Base-by-base conservation (phyloP, 1,284 basidiomycete genomes). In the Ustilago shanxiensis region DNA sequence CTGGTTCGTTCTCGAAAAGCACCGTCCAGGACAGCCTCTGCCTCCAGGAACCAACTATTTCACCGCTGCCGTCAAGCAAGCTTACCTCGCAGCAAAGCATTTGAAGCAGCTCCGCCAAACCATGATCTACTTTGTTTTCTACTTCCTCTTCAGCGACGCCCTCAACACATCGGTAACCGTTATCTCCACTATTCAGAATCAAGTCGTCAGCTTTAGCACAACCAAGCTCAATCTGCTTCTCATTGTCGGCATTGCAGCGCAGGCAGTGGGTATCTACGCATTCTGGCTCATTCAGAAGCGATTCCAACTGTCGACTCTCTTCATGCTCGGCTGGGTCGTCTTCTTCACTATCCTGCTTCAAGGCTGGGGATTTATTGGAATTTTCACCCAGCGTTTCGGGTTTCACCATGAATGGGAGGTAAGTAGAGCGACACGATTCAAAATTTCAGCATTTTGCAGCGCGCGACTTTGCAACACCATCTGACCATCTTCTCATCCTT, bases 321-420 rank as follows among this genome's bases (percentile, higher is more conserved):
- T 10, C 56, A 67, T 66, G 92, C 93, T 94, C 80, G 86, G 90
- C 20, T 89, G 93, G 1, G 93, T 92, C 7, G 93, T 93, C 79
- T 88, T 92, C 1, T 90, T 92, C 11, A 93, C 92, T 4, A 89
- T 93, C 49, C 56, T 93, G 31, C 92, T 94, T 54, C 92, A 93
- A 0, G 87, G 93, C 1, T 95, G 93, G 93, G 93, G 93, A 20
- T 92, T 93, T 90, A 89, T 94, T 55, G 93, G 93, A 1, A 91
- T 94, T 66, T 94, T 92, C 90, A 94, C 93, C 0, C 79, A 87
- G 9, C 91, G 88, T 60, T 87, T 95, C 59, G 93, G 93, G 7
- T 79, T 76, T 50, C 73, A 72, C 18, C 58, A 67, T 26, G 66
- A 44, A 16, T 72, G 49, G 35, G 73, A 77, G 80, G 37, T 54